Base-by-base conservation (phyloP, 176 grass and related monocot genomes). In the Triticum monococcum region DNA sequence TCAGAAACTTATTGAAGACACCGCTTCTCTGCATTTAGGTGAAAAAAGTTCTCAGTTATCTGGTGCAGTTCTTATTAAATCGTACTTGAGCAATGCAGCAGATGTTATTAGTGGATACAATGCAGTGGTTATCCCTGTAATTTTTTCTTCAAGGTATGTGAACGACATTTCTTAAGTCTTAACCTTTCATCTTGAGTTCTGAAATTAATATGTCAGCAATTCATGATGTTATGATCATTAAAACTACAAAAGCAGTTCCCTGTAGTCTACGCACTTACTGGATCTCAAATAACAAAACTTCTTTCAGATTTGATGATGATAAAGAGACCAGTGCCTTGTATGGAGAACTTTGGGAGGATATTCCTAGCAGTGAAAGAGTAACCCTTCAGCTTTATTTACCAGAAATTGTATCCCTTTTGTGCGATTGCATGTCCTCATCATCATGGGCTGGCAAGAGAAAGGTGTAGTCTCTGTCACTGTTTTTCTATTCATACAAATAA, bases 371-470 rank as follows among this genome's bases (percentile, higher is more conserved):
- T 86, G 96, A 98, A 92, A 94, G 93, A 94, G 74, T 95, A 68
- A 98, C 96, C 17, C 88, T 98, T 64, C 85, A 92, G 43, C 78
- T 98, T 77, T 98, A 98, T 76, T 86, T 95, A 65, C 89, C 82
- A 87, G 96, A 98, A 91, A 90, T 89, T 68, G 71, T 92, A 30
- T 89, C 90, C 81, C 93, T 98, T 81, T 72, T 98, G 59, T 95
- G 91, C 86, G 88, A 91, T 84, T 95, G 83, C 79, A 95, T 98
- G 83, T 89, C 88, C 69, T 98, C 90, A 1, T 95, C 93, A 66
- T 95, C 96, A 85, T 98, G 96, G 96, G 84, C 93, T 79, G 81
- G 88, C 85, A 95, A 98, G 90, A 94, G 93, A 92, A 98, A 95
- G 96, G 96, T 98, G 30, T n/a, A 41, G 81, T 81, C 9, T 82